Base-by-base conservation (phyloP, 345 rosid genomes). In the Cardamine chenopodiifolia region DNA sequence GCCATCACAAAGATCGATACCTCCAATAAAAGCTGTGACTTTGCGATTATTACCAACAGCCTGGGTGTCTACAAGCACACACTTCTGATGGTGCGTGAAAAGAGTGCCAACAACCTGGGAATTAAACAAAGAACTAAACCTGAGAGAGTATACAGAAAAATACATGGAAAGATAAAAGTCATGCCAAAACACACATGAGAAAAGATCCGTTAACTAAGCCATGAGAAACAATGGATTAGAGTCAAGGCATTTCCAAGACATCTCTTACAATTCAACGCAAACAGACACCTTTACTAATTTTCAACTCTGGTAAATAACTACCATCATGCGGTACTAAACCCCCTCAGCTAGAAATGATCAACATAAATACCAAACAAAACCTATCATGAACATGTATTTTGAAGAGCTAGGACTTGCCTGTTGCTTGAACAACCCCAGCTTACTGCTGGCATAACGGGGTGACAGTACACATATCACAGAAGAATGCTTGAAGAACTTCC, bases 71-170 rank as follows among this genome's bases (percentile, higher is more conserved):
- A 94, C 96, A 73, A 94, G 82, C 71, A 91, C 83, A 76, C 89
- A 89, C 78, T 94, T 94, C 31, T 94, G 98, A 83, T 93, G 98
- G 83, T 93, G 98, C 3, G 98, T 91, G 74, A 93, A 93, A 79
- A 92, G 83, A 10, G 87, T 84, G 49, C 97, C 98, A 71, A 91
- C 96, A 82, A 91, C 82, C 98, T 94, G 86, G 7, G 17, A 61
- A 60, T 53, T 2, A 65, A 68, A 25, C 76, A 73, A 28, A 69
- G 4, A 61, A 63, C 7, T 7, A 56, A 63, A 44, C 31, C 14
- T 56, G 47, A 70, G 54, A 35, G 44, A 62, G 31, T 12, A 9
- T 23, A 62, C 1, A 69, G 14, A 18, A 47, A 69, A 62, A 1
- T 5, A 49, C 79, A 62, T 9, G 59, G 48, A 52, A 15, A 50